Conservation (phyloP, 2,329 filamentous ascomycete species). For the Ploettnerulaceae sp. region DNA sequence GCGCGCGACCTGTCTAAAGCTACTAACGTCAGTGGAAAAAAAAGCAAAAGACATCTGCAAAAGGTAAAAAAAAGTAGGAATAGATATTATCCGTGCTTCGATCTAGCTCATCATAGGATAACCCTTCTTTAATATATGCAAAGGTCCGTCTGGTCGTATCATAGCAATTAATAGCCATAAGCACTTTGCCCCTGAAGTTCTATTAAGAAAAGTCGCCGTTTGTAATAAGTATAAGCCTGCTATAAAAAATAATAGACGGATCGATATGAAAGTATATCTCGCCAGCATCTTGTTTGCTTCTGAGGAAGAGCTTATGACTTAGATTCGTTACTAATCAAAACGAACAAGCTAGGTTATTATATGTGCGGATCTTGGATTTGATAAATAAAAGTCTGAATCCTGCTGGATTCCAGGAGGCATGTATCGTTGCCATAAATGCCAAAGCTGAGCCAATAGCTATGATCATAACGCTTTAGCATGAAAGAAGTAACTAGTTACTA, state of each 20-base stretch:
- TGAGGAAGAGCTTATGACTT: conserved; percentile 26
- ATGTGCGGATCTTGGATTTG: conserved; percentile 21
- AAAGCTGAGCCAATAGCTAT: conserved; percentile 29
- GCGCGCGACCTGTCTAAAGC: conserved; percentile 23
- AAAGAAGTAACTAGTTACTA: neutral
- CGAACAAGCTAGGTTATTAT: conserved; percentile 23
- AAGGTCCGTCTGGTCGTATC: conserved; percentile 16
- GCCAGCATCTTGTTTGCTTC: conserved; percentile 15
- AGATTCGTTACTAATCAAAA: conserved; percentile 25
- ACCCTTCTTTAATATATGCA: conserved; percentile 7
- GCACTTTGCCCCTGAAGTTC: conserved; percentile 9
- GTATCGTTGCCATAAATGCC: conserved; percentile 22
- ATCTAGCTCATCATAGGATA: neutral
- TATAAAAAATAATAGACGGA: conserved; percentile 20
- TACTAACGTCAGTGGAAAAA: conserved; percentile 29
- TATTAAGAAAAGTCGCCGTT: conserved; percentile 20
- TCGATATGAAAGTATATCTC: conserved; percentile 27
- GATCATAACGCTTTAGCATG: conserved; percentile 24
- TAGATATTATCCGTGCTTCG: conserved; percentile 19
- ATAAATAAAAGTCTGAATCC: conserved; percentile 25
- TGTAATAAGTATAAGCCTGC: conserved; percentile 24
- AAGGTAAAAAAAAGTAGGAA: conserved; percentile 24
- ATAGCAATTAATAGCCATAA: conserved; percentile 15
- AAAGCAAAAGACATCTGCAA: conserved; percentile 31
- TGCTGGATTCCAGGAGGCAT: conserved; percentile 22